These are phyloP conservation scores for Calonectria honghensis DNA, from an alignment of 2,329 filamentous ascomycete genomes.

Conservation along the genomic window DNA sequence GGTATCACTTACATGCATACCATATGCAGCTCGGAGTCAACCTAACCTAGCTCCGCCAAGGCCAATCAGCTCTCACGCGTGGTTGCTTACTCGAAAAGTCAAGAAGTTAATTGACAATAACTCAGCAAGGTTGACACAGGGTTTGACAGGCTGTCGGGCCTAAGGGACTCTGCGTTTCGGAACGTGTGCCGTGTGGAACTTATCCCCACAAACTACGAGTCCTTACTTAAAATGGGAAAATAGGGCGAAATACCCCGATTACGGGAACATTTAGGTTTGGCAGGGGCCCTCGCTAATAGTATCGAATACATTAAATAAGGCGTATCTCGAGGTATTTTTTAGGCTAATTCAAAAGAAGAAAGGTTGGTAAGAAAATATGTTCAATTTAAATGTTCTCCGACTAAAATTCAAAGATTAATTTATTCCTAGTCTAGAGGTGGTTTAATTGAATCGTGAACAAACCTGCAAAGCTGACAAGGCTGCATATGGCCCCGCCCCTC, in stretches of 20 bases:
- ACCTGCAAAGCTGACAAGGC: neutral
- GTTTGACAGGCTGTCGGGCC: constrained; percentile 15
- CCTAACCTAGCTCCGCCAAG: neutral
- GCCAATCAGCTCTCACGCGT: constrained; percentile 13
- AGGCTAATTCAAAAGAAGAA: constrained; percentile 12
- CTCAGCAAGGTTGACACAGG: neutral
- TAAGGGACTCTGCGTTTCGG: constrained; percentile 11
- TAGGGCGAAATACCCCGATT: constrained; percentile 5
- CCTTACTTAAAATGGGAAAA: constrained; percentile 9
- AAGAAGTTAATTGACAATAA: neutral
- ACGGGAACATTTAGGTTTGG: constrained; percentile 6
- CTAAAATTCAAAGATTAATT: constrained; percentile 6
- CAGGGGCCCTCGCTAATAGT: constrained; percentile 4
- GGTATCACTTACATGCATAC: constrained; percentile 12
- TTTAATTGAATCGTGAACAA: constrained; percentile 4
- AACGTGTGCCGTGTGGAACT: neutral
- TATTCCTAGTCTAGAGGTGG: neutral
- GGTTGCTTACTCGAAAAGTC: constrained; percentile 13
- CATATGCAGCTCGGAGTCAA: constrained; percentile 6
- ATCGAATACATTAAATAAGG: constrained; percentile 6
- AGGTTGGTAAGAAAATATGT: neutral
- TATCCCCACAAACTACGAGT: constrained; percentile 4
- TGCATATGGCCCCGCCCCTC: neutral
- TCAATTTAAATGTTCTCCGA: constrained; percentile 6
- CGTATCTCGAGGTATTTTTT: constrained; percentile 6